Conservation (phyloP, 192 early-diverging fungal species). For the Rhizoclosmatium globosum region DNA sequence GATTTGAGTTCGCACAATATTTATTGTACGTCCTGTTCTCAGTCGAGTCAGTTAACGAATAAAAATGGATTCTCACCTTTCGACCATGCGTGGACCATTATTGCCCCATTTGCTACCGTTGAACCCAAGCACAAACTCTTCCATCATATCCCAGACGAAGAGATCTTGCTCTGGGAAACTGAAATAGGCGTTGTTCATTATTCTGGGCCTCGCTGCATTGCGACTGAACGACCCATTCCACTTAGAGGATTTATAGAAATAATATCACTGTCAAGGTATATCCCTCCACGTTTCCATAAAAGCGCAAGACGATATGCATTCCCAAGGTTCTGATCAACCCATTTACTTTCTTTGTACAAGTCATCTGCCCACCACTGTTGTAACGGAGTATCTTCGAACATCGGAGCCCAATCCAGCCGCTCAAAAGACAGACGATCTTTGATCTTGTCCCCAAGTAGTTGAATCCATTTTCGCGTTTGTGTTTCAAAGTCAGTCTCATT, state of each 20-base stretch:
- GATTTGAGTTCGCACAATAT: too few relatives aligned
- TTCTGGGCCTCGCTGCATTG: conserved; percentile 23
- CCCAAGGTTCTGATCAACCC: conserved; percentile 48
- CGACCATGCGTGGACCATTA: conserved; percentile 43
- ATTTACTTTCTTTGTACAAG: conserved; percentile 26
- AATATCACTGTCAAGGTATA: conserved; percentile 52
- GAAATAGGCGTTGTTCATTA: conserved; percentile 48
- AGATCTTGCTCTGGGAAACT: conserved; percentile 38
- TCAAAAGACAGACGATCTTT: not conserved
- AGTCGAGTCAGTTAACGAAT: too few relatives aligned
- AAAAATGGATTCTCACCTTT: conserved; percentile 1
- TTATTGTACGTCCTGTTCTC: too few relatives aligned
- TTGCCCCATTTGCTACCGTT: conserved; percentile 44
- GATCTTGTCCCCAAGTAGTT: not conserved
- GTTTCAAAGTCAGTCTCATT: conserved; percentile 38
- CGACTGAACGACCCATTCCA: conserved; percentile 13
- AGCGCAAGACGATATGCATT: conserved; percentile 45
- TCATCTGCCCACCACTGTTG: conserved; percentile 38
- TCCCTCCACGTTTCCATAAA: conserved; percentile 43
- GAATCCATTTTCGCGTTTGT: conserved; percentile 24
- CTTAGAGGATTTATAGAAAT: conserved; percentile 44
- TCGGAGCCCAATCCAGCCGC: conserved; percentile 17
- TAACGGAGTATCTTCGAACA: conserved; percentile 45
- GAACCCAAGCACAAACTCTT: conserved; percentile 45
- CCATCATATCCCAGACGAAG: conserved; percentile 45